phyloP scores from a whole-genome alignment of 495 filamentous ascomycete genomes.

The Opeltia flavorubescens region DNA sequence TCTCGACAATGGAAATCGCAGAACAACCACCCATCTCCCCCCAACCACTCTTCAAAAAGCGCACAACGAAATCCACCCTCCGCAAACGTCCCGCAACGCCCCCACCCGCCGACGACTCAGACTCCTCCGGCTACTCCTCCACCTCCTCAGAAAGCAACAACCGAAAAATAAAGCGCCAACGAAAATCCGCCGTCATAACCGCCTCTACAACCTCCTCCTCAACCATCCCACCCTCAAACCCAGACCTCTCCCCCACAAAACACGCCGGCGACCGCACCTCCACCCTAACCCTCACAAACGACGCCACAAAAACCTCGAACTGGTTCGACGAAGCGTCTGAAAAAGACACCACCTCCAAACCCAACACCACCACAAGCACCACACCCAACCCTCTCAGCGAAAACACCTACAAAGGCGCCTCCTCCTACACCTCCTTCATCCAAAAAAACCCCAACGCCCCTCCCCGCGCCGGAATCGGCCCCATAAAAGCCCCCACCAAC shows the following conservation, averaged over 20 bases:
- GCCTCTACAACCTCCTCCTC: slow-evolving; percentile 30
- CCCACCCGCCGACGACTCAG: slow-evolving; percentile 42
- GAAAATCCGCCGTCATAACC: slow-evolving; percentile 48
- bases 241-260: slow-evolving; percentile 36
- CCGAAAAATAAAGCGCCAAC: slow-evolving; percentile 59
- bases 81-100: slow-evolving; percentile 77
- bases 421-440: slow-evolving; percentile 60
- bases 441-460: slow-evolving; percentile 73
- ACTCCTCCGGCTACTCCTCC: slow-evolving; percentile 52
- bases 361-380: slow-evolving; percentile 11
- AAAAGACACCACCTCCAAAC: slow-evolving; percentile 9
- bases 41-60: slow-evolving; percentile 75
- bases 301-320: slow-evolving; percentile 85
- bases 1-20: not conserved
- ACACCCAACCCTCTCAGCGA: slow-evolving; percentile 22
- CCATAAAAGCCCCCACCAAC: slow-evolving; percentile 78
- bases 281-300: slow-evolving; percentile 50
- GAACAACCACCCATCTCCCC: slow-evolving; percentile 12
- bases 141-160: slow-evolving; percentile 53
- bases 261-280: slow-evolving; percentile 45
- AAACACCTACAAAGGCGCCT: slow-evolving; percentile 36
- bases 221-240: slow-evolving; percentile 28
- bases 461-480: slow-evolving; percentile 54
- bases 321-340: slow-evolving; percentile 62
- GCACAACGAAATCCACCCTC: slow-evolving; percentile 57